Evolutionary conservation across 1,139 yeast genomes (phyloP), one percentile per base, ranked within the genome.

Genomic region (Debaryomyces robertsiae): DNA sequence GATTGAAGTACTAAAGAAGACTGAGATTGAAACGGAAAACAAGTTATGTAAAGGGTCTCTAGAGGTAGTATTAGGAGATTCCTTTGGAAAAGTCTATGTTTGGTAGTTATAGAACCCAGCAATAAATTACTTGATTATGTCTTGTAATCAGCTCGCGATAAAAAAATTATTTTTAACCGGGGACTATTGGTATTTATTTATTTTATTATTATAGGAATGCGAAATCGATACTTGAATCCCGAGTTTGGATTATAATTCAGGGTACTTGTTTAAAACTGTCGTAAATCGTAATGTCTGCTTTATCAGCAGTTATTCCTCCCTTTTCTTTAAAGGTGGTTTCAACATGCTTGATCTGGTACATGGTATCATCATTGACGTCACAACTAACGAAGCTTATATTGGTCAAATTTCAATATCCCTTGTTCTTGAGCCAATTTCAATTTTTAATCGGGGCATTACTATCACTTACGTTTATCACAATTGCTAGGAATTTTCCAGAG

Each of bases 351-450:
- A 40, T 58, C 22, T 76, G 81, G 81, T 76, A 75, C 49, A 50
- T 61, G 30, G 61, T 71, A 15, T 73, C 79, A 28, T 68, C 79
- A 9, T 47, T 72, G 6, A 75, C 81, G 3, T 67, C 80, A 3
- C 81, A 75, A 47, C 54, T 71, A 38, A 75, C 79, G 17, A 75
- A 73, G 43, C 38, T 58, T 14, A 71, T 75, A 4, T 57, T 76
- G 34, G 56, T 61, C n/a, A 60, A 61, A 39, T 71, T 75, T 48
- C 63, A 66, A 4, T 75, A 65, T 50, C 81, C 81, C n/a, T 55
- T 76, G 6, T 73, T 75, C 45, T 60, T 76, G 27, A 72, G 79
- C n/a, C 78, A 71, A 52, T 68, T 67, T 46, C 81, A 76, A 47
- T 76, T 73, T 41, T 45, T 69, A 7, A 63, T 67, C 16, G 73